Evolutionary conservation across 495 filamentous ascomycete species (phyloP).

Genomic region (Hypoxylon lienhwacheense): DNA sequence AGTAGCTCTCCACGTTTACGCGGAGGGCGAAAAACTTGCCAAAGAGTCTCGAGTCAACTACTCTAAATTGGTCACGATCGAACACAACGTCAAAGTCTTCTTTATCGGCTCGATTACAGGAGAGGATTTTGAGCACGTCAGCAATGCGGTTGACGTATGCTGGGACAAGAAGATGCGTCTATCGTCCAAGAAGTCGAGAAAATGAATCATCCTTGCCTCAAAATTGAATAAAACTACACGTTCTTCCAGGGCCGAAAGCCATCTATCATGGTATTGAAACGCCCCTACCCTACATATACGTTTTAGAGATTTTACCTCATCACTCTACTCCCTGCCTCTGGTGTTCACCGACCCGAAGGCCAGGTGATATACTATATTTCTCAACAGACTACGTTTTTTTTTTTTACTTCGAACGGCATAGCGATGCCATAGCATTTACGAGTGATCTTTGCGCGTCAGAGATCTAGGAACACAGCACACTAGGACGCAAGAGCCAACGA

Average conservation of each 20-base stretch:
- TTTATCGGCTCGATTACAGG: slow-evolving; percentile 46
- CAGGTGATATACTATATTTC: slow-evolving; percentile 4
- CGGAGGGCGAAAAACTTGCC: slow-evolving; percentile 46
- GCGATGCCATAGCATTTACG: slow-evolving; percentile 6
- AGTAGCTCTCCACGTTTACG: slow-evolving; percentile 40
- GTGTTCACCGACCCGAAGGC: slow-evolving; percentile 2
- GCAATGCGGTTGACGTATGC: slow-evolving; percentile 47
- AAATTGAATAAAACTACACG: slow-evolving; percentile 36
- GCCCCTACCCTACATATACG: slow-evolving; percentile 24
- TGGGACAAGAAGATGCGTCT: slow-evolving; percentile 47
- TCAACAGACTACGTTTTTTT: slow-evolving; percentile 24
- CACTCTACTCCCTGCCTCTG: slow-evolving; percentile 3
- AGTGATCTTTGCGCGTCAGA: slow-evolving; percentile 23
- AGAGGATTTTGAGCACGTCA: slow-evolving; percentile 42
- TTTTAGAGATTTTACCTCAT: slow-evolving; percentile 17
- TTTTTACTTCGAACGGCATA: slow-evolving; percentile 18
- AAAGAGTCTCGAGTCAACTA: slow-evolving; percentile 52
- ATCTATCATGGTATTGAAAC: slow-evolving; percentile 15
- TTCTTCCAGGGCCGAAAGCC: slow-evolving; percentile 23
- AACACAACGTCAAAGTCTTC: slow-evolving; percentile 52
- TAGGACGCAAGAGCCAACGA: slow-evolving; percentile 33
- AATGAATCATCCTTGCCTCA: slow-evolving; percentile 28
- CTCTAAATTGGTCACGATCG: slow-evolving; percentile 50
- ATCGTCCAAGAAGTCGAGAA: slow-evolving; percentile 36
- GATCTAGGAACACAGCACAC: slow-evolving; percentile 37